These are phyloP conservation scores for Fraxinus ornus DNA, from an alignment of 305 asterid genomes.

Conservation along the genomic window DNA sequence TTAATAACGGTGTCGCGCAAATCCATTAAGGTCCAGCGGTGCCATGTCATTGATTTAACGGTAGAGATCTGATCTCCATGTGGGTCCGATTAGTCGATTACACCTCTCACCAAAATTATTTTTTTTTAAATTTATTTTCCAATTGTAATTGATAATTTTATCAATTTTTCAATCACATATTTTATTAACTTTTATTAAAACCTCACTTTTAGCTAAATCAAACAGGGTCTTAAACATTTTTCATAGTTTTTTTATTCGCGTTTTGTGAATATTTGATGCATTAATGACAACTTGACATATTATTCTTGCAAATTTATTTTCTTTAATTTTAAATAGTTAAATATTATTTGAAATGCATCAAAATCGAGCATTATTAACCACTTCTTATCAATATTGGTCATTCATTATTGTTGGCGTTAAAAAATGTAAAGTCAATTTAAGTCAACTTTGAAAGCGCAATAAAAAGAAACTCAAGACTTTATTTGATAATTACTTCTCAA, in stretches of 20 bases:
- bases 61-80: conserved; percentile 22
- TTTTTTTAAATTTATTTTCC: background rate
- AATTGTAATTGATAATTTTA: no score
- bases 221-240: background rate
- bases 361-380: no score
- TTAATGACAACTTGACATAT: no score
- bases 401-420: background rate
- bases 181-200: no score
- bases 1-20: conserved; percentile 37
- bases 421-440: no score
- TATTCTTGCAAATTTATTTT: no score
- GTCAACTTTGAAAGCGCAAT: no score
- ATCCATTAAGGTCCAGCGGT: conserved; percentile 35
- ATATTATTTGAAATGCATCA: background rate
- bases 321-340: no score
- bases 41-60: conserved; percentile 25
- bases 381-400: background rate
- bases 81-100: background rate
- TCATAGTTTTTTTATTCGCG: no score
- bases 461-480: no score
- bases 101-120: background rate
- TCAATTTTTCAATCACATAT: background rate
- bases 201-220: background rate
- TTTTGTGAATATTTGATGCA: no score
- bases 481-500: no score